Conservation (phyloP, 148 eudicot species). For the Cornus suecica region DNA sequence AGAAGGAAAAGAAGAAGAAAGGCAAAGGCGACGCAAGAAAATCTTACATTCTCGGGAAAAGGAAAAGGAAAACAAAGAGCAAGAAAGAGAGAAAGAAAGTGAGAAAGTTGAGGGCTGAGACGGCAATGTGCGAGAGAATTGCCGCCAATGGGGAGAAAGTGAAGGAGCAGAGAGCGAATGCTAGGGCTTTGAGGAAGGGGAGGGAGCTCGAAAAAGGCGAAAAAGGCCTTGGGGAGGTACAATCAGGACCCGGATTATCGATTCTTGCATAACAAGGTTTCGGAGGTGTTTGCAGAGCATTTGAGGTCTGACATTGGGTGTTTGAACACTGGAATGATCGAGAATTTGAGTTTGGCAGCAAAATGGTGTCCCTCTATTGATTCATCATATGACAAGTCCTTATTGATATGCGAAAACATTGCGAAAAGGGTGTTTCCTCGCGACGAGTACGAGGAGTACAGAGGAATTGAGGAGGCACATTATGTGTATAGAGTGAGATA, state of each 20-base stretch:
- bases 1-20: no score
- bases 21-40: no score
- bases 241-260: slow-evolving; percentile 17
- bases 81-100: neutral
- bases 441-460: no score
- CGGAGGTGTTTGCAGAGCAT: slow-evolving; percentile 20
- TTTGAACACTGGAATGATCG: slow-evolving; percentile 11
- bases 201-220: slow-evolving; percentile 9
- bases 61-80: neutral
- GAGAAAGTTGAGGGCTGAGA: no score
- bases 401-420: no score
- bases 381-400: slow-evolving; percentile 28
- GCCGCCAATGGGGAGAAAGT: no score
- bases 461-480: no score
- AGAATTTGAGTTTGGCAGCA: slow-evolving; percentile 19
- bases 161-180: neutral
- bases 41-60: no score
- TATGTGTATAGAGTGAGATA: no score
- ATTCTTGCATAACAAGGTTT: slow-evolving; percentile 23
- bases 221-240: slow-evolving; percentile 19
- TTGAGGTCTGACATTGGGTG: slow-evolving; percentile 21
- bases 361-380: slow-evolving; percentile 40
- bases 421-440: no score
- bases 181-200: slow-evolving; percentile 23
- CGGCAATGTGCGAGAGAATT: neutral